Base-by-base conservation (phyloP, 208 protist genomes). In the Crithidia brevicula region DNA sequence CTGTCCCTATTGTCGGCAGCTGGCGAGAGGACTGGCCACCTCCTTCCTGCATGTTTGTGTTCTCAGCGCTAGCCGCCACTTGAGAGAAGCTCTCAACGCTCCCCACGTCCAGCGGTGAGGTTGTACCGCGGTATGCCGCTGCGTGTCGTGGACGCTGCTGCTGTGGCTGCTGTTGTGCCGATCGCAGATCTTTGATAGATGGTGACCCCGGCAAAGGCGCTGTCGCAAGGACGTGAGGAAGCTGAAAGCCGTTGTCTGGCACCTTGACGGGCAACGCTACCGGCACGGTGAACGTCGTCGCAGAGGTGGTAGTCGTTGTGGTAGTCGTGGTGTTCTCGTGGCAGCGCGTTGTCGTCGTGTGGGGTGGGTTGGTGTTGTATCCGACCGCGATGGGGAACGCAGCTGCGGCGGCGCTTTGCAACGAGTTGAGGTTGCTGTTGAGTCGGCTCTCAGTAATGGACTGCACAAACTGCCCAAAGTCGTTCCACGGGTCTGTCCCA, bases 391-490 rank as follows among this genome's bases (percentile, higher is more conserved):
- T 15, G 13, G 68, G 52, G 20, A 10, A 73, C 25, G 20, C 27
- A 23, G 60, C 42, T 10, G 60, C 52, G 31, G 50, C 51, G 52
- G 51, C 68, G 30, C 68, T 67, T 43, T 47, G 43, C 52, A 67
- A 28, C 0, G 68, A 54, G 43, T 33, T 45, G 25, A 62, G 7
- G 34, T 74, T 74, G 36, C 68, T 56, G 52, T 74, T 74, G 8
- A 47, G 53, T 22, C 60, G 51, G 20, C 40, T 74, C 33, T 74
- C 68, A 9, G 68, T 74, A 53, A 74, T 56, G 31, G 68, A 67
- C 45, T 74, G 68, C 31, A 74, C 68, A 46, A 74, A 63, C 4
- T 57, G 38, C 2, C 68, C 68, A 42, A 74, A 67, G 16, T 74
- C 68, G 34, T 52, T 42, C 68, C 68, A 74, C 38, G 9, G 58